Conservation (phyloP, 106 monocot species). For the Dioscorea zingiberensis region DNA sequence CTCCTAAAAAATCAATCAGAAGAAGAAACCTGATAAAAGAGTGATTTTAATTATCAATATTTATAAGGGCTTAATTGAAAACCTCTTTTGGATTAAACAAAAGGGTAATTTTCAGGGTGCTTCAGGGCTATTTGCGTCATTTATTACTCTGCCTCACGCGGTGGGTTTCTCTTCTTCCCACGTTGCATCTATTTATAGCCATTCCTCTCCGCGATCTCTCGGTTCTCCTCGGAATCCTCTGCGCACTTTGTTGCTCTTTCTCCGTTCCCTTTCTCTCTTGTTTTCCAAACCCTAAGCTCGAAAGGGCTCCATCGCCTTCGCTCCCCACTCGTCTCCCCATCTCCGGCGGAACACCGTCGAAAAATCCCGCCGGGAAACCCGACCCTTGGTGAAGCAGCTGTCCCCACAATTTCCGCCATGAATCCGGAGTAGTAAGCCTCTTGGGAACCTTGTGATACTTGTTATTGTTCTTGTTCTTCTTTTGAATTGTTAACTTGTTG, state of each 20-base stretch:
- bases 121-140: background rate
- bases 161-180: constrained; percentile 1
- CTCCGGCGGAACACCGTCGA: background rate
- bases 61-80: background rate
- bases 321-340: background rate
- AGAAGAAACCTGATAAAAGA: too few species aligned
- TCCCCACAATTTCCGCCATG: constrained; percentile 10
- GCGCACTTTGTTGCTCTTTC: background rate
- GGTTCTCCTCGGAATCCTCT: background rate
- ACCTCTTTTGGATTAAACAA: background rate
- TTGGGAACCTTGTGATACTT: background rate
- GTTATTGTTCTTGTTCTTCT: background rate
- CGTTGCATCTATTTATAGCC: background rate
- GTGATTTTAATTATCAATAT: background rate
- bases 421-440: constrained; percentile 35
- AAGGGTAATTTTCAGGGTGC: background rate
- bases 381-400: background rate
- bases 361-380: background rate
- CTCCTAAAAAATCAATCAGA: too few species aligned
- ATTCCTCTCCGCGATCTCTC: background rate
- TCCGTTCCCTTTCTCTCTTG: background rate
- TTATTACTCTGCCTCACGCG: background rate
- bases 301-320: background rate
- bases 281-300: background rate
- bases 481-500: background rate